These are phyloP conservation scores for Elsinoe australis DNA, from an alignment of 2,329 filamentous ascomycete species.

Conservation along the genomic window DNA sequence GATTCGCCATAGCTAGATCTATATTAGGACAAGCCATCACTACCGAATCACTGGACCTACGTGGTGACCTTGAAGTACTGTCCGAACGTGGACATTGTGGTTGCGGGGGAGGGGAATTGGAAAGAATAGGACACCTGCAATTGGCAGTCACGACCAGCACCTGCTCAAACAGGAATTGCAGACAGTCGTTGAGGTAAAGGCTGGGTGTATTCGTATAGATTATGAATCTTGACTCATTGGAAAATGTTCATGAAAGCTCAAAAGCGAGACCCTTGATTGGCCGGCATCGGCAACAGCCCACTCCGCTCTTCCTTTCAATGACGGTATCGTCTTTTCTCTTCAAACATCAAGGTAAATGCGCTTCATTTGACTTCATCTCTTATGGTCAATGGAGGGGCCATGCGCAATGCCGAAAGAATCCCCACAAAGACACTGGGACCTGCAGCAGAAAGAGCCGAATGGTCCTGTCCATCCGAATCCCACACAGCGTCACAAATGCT, in stretches of 20 bases:
- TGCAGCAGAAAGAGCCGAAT: no score
- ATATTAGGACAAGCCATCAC: background rate
- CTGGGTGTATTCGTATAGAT: no score
- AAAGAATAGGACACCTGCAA: no score
- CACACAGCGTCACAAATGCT: background rate
- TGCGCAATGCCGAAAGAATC: no score
- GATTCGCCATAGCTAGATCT: slow-evolving; percentile 66
- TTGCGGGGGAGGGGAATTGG: background rate
- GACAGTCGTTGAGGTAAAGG: no score
- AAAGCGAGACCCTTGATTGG: slow-evolving; percentile 9
- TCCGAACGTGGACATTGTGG: slow-evolving; percentile 79
- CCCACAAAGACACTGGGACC: no score
- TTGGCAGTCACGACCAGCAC: no score
- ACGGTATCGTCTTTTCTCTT: background rate
- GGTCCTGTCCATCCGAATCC: no score
- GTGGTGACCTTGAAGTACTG: slow-evolving; percentile 74
- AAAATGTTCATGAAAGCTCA: slow-evolving; percentile 7
- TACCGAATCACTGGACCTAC: slow-evolving; percentile 48
- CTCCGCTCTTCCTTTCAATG: background rate
- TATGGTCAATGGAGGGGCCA: no score
- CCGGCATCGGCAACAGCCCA: slow-evolving; percentile 6
- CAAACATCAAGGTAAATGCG: no score
- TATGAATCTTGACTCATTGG: background rate
- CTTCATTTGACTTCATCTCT: no score
- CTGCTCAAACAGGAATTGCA: no score